phyloP scores from a whole-genome alignment of 2,329 filamentous ascomycete species.

The Cladosporium colombiae region DNA sequence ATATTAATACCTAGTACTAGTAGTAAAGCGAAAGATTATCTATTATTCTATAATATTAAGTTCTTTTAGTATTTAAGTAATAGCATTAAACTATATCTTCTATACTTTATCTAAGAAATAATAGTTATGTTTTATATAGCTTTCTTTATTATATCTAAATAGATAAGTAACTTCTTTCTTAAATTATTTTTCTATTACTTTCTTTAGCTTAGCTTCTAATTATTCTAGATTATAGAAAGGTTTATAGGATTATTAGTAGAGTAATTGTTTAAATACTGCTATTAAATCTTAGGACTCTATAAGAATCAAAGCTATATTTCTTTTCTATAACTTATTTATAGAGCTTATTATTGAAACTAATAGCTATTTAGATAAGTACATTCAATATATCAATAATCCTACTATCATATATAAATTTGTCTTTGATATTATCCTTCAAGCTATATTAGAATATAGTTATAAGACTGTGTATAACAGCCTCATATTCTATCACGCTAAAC shows the following conservation, averaged over 20 bases:
- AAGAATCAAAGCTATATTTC: neutral
- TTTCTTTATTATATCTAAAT: neutral
- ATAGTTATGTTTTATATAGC: neutral
- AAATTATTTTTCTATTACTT: neutral
- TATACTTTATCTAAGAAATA: neutral
- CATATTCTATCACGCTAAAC: too few species aligned
- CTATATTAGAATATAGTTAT: constrained; percentile 5
- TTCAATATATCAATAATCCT: neutral
- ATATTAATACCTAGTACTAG: too few species aligned
- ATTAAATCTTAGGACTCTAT: neutral
- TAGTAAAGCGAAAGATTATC: too few species aligned
- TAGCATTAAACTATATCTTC: neutral
- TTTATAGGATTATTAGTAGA: neutral
- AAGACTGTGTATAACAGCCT: too few species aligned
- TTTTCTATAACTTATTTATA: constrained; percentile 5
- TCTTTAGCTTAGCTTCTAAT: neutral
- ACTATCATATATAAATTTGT: constrained; percentile 7
- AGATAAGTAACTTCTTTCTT: neutral
- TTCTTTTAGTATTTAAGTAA: neutral
- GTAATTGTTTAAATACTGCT: neutral
- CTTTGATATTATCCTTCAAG: constrained; percentile 16
- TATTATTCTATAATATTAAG: neutral
- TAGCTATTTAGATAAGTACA: neutral
- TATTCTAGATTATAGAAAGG: neutral
- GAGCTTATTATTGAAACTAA: constrained; percentile 5